Percentiles rank a stretch among this genome's conserved stretches.
phyloP scores from a whole-genome alignment of 345 rosid genomes.

The Balakata baccata region DNA sequence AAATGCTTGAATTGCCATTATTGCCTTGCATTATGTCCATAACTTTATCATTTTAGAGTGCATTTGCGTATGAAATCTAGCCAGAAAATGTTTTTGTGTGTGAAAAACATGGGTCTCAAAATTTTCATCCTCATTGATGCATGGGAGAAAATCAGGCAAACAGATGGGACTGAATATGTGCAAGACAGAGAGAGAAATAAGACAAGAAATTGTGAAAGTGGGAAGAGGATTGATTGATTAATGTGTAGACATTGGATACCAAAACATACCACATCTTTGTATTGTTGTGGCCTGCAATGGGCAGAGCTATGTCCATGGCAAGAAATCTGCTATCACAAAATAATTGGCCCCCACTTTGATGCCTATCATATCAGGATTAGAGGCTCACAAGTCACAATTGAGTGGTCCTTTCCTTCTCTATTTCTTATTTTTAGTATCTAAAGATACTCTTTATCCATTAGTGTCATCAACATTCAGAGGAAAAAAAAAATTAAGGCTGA shows the following conservation, averaged over 20 bases:
- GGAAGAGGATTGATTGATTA: conserved; percentile 3
- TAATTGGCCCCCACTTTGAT: conserved; percentile 34
- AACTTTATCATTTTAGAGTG: background rate
- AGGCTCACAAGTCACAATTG: too few species aligned
- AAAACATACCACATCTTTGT: conserved; percentile 27
- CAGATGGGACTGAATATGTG: background rate
- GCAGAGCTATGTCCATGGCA: conserved; percentile 24
- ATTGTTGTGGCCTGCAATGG: conserved; percentile 35
- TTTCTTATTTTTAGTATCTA: too few species aligned
- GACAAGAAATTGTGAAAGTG: background rate
- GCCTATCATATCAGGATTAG: conserved; percentile 24
- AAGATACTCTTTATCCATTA: background rate
- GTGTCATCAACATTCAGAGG: background rate
- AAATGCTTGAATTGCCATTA: background rate
- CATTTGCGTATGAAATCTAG: background rate
- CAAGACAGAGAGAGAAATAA: background rate
- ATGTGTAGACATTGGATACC: conserved; percentile 42
- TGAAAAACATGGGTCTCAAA: background rate
- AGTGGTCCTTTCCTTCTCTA: conserved; percentile 25
- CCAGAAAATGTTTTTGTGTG: background rate
- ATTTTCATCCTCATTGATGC: background rate
- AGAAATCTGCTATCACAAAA: conserved; percentile 14
- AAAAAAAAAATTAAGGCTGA: too few species aligned
- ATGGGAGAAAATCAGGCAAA: background rate
- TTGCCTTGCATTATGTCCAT: background rate